Evolutionary conservation across 176 grass and related monocot genomes (phyloP), one percentile per base, ranked within the genome.

Genomic region (Oryza rufipogon): DNA sequence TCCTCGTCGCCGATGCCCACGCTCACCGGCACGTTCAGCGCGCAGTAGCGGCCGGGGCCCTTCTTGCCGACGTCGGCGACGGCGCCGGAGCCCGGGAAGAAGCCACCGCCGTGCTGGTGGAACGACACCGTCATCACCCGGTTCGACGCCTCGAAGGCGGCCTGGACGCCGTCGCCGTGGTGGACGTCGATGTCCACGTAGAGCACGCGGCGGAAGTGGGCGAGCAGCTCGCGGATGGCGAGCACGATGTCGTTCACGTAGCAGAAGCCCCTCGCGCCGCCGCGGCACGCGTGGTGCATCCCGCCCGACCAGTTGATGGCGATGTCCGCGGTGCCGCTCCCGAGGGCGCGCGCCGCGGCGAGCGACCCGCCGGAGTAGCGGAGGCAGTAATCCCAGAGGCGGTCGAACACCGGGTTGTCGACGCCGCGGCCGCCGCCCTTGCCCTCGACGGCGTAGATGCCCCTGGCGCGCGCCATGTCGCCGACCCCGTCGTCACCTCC

Each of bases 141-240:
- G 79, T 78, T 36, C 16, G 77, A 84, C 0, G 9, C 45, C 77
- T 75, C 78, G 88, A 92, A 97, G 39, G 85, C 87, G 9, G 72
- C 32, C 80, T 94, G 90, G 0, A 93, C 91, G 49, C 89, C 85
- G 81, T 95, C 92, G 65, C 95, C 89, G 77, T 97, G 92, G 85
- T 97, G 95, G n/a, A 91, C 92, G 58, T 97, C 92, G 82, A 95
- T 95, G 84, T 97, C 95, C 11, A 97, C 54, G 83, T 97, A 97
- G 12, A 94, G 51, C 66, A 97, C 90, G 71, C 92, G 95, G 71
- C 82, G 52, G 17, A 58, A 71, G 28, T 0, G 45, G 13, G 70
- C 41, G 65, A 92, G 73, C 42, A 95, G 80, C 83, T 86, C 81
- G 2, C 83, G 26, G 65, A 95, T 90, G 30, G 92, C 90, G 2